Percentiles rank a stretch among this genome's conserved stretches.
Evolutionary conservation across 2,329 filamentous ascomycete species (phyloP).

Genomic region (Lasiodiplodia theobromae): DNA sequence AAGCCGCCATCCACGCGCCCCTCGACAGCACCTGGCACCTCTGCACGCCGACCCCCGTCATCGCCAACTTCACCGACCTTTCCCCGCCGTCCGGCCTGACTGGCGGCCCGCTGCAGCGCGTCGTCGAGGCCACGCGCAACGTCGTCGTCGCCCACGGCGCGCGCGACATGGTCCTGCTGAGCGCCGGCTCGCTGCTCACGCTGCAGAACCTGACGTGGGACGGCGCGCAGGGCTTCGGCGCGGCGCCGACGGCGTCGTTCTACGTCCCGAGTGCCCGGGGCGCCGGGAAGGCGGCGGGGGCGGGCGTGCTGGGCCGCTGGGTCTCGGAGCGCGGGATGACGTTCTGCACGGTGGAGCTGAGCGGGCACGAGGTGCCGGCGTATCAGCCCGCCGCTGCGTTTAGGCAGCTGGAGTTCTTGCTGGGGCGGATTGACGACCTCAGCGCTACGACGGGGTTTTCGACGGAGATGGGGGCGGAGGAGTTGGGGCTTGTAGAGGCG

Average conservation of each 20-base stretch:
- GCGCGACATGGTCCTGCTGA: constrained; percentile 32
- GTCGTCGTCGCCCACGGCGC: constrained; percentile 36
- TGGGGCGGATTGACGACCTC: constrained; percentile 8
- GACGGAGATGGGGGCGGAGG: not conserved
- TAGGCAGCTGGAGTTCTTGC: constrained; percentile 18
- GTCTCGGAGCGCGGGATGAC: constrained; percentile 22
- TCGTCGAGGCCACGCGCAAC: constrained; percentile 43
- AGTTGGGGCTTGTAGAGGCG: too few species aligned
- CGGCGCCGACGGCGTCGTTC: constrained; percentile 28
- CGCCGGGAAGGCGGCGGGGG: constrained; percentile 1
- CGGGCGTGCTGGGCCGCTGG: constrained; percentile 21
- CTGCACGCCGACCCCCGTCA: constrained; percentile 38
- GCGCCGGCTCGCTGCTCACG: constrained; percentile 31
- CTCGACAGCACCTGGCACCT: constrained; percentile 36
- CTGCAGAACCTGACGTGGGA: constrained; percentile 34
- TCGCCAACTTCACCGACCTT: constrained; percentile 28
- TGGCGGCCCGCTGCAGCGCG: constrained; percentile 35
- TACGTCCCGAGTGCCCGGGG: constrained; percentile 6
- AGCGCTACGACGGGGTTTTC: constrained; percentile 9
- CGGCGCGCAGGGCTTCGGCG: constrained; percentile 32
- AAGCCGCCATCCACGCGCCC: constrained; percentile 48
- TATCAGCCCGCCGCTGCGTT: constrained; percentile 8
- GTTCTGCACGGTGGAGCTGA: constrained; percentile 11
- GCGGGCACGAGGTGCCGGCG: constrained; percentile 19
- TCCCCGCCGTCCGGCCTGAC: constrained; percentile 34